A percentile compares a stretch with the other conserved stretches of the same genome.
Conservation (phyloP, 495 filamentous ascomycete species). For the Podospora didyma region DNA sequence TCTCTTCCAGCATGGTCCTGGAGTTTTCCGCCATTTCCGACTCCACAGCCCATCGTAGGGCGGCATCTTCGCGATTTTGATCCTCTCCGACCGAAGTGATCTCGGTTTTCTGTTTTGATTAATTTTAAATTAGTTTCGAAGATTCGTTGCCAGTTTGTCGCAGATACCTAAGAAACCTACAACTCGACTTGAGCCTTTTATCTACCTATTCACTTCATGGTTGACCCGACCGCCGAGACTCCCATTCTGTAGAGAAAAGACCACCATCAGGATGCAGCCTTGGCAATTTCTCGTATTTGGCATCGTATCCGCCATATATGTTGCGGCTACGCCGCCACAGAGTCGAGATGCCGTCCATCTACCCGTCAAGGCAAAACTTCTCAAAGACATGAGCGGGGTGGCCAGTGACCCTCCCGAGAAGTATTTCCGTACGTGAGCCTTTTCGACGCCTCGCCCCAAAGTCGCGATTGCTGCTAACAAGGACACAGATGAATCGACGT, state of each 20-base stretch:
- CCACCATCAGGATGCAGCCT: background rate
- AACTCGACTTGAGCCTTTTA: background rate
- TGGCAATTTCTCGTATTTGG: background rate
- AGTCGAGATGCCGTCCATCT: conserved; percentile 28
- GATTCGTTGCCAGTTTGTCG: too few relatives aligned
- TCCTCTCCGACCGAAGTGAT: too few relatives aligned
- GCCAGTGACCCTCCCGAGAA: conserved; percentile 46
- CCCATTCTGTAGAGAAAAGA: background rate
- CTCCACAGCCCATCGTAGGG: too few relatives aligned
- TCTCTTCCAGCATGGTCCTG: too few relatives aligned
- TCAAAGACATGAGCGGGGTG: conserved; percentile 44
- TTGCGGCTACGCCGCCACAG: conserved; percentile 12
- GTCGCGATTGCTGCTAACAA: background rate
- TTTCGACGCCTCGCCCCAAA: background rate
- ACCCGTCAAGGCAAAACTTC: conserved; percentile 17
- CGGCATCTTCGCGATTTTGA: too few relatives aligned
- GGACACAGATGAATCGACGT: conserved; percentile 51
- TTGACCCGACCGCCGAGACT: background rate
- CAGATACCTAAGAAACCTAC: too few relatives aligned
- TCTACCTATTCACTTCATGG: background rate
- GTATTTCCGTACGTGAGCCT: conserved; percentile 54
- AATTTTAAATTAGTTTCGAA: too few relatives aligned
- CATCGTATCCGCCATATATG: background rate
- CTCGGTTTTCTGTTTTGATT: too few relatives aligned
- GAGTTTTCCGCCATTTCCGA: too few relatives aligned